Percentiles rank a stretch among this genome's conserved stretches.
Conservation (phyloP, 2,329 filamentous ascomycete species). For the Fusarium sp. region DNA sequence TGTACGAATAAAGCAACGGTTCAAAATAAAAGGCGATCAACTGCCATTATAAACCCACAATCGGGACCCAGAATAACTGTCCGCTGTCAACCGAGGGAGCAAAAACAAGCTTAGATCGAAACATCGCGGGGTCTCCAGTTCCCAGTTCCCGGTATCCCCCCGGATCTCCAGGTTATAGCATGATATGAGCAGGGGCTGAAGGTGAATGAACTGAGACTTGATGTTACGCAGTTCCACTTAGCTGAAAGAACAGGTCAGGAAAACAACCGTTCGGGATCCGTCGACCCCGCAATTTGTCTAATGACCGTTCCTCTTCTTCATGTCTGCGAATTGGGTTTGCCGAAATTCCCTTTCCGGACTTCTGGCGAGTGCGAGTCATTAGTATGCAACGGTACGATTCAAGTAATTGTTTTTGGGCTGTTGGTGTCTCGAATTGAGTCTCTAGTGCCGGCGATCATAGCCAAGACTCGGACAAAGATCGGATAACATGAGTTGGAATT, state of each 20-base stretch:
- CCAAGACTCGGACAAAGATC: not conserved
- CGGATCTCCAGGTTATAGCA: constrained; percentile 14
- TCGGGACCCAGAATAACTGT: not conserved
- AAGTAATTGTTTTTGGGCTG: not conserved
- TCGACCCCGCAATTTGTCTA: not conserved
- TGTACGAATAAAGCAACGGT: not conserved
- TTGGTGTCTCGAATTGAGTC: not conserved
- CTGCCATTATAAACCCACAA: not conserved
- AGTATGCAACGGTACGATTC: not conserved
- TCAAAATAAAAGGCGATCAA: constrained; percentile 9
- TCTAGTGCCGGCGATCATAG: not conserved
- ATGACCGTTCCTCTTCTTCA: not conserved
- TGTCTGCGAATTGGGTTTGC: not conserved
- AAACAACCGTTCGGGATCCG: not conserved
- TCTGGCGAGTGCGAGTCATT: not conserved
- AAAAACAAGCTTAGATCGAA: not conserved
- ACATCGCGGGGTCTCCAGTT: constrained; percentile 28
- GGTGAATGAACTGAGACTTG: not conserved
- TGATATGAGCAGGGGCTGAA: not conserved
- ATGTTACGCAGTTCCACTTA: constrained; percentile 17
- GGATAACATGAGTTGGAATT: not conserved
- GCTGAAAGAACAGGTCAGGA: constrained; percentile 3
- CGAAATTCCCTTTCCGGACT: not conserved
- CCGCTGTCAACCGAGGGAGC: not conserved
- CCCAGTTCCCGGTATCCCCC: not conserved